phyloP scores from a whole-genome alignment of 2,329 filamentous ascomycete species.

The Penicillium polonicum region DNA sequence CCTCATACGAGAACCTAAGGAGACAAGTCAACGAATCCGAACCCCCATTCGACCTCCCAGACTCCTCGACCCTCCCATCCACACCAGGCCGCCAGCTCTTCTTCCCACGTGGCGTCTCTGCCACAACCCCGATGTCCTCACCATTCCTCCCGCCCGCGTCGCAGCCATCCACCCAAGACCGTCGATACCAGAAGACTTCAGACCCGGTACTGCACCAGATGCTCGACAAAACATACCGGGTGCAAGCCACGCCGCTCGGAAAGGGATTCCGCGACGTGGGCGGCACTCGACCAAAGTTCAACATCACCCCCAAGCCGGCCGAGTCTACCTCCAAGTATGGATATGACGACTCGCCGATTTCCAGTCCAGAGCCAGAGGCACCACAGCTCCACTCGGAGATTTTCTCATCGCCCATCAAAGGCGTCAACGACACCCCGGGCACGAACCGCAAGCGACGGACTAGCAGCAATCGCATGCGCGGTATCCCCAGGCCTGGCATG shows the following conservation, averaged over 20 bases:
- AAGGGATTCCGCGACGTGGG: conserved; percentile 35
- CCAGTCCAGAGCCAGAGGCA: conserved; percentile 73
- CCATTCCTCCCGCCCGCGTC: conserved; percentile 55
- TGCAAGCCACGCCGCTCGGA: conserved; percentile 86
- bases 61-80: conserved; percentile 35
- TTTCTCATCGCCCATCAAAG: conserved; percentile 71
- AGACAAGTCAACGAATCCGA: conserved; percentile 60
- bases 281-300: conserved; percentile 33
- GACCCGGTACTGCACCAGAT: conserved; percentile 86
- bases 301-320: conserved; percentile 32
- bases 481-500: conserved; percentile 70
- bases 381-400: conserved; percentile 82
- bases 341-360: conserved; percentile 57
- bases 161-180: conserved; percentile 41
- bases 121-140: conserved; percentile 61
- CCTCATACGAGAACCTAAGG: conserved; percentile 73
- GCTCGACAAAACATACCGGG: conserved; percentile 92
- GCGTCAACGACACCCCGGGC: conserved; percentile 32
- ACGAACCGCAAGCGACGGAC: conserved; percentile 47
- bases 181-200: conserved; percentile 38
- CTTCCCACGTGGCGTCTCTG: conserved; percentile 50
- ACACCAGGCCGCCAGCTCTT: conserved; percentile 36
- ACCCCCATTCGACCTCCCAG: conserved; percentile 36
- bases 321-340: conserved; percentile 28
- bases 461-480: conserved; percentile 34